phyloP scores from a whole-genome alignment of 2,329 filamentous ascomycete genomes.

The Bertia moriformis region DNA sequence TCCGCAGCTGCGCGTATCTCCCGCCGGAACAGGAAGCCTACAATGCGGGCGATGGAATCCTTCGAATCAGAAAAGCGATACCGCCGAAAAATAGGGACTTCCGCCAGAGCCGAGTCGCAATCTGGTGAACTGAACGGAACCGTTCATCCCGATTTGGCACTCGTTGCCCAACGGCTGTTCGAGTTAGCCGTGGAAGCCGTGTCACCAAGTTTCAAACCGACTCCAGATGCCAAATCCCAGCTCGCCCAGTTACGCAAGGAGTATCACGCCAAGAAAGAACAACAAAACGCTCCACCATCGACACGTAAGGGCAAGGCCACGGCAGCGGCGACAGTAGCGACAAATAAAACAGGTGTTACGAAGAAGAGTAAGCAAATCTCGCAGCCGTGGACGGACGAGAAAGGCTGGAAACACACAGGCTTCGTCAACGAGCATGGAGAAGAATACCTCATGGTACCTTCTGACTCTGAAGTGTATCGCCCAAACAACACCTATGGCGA shows the following conservation, averaged over 20 bases:
- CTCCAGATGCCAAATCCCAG: not conserved
- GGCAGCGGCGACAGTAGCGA: not conserved
- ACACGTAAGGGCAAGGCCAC: not conserved
- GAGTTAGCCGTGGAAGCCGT: not conserved
- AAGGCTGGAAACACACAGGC: slow-evolving; percentile 15
- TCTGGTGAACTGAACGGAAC: not conserved
- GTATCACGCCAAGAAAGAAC: not conserved
- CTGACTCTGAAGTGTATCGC: slow-evolving; percentile 7
- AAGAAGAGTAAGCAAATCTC: no score
- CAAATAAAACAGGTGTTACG: no score
- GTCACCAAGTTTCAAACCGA: not conserved
- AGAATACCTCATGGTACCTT: slow-evolving; percentile 10
- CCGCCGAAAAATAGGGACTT: not conserved
- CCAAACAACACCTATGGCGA: not conserved
- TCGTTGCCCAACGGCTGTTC: not conserved
- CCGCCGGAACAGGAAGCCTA: not conserved
- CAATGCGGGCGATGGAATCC: not conserved
- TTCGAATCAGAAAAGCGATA: not conserved
- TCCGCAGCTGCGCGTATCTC: not conserved
- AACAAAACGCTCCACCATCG: not conserved
- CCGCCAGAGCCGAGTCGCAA: not conserved
- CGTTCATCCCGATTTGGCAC: not conserved
- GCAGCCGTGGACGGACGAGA: slow-evolving; percentile 11
- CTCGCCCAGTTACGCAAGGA: not conserved
- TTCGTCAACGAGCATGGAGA: slow-evolving; percentile 12